These are phyloP conservation scores for Escallonia herrerae DNA, from an alignment of 129 eudicot species.

Conservation along the genomic window DNA sequence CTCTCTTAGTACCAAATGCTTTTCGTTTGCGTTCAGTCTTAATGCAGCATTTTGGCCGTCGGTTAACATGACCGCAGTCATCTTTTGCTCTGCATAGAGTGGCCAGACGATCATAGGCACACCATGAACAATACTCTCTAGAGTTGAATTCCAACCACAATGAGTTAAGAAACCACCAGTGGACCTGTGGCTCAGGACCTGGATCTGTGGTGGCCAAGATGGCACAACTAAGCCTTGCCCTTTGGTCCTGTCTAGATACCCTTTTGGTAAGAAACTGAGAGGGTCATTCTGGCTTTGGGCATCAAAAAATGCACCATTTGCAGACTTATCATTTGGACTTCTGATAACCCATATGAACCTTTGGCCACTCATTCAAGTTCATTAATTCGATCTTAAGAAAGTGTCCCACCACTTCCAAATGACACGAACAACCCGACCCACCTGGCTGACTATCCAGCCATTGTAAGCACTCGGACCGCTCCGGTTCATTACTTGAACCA, in stretches of 20 bases:
- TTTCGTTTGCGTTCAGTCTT: constrained; percentile 15
- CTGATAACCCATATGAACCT: constrained; percentile 39
- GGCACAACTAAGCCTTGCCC: constrained; percentile 24
- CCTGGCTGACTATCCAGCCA: constrained; percentile 46
- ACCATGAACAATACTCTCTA: constrained; percentile 42
- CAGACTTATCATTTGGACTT: constrained; percentile 25
- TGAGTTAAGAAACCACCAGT: constrained; percentile 41
- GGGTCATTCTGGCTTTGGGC: constrained; percentile 22
- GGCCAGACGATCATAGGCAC: constrained; percentile 50
- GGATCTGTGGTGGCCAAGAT: constrained; percentile 37
- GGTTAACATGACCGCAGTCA: constrained; percentile 30
- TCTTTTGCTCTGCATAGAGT: constrained; percentile 41
- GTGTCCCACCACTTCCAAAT: constrained; percentile 62
- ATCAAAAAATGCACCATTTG: constrained; percentile 32
- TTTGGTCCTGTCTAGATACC: constrained; percentile 22
- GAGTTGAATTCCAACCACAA: constrained; percentile 43
- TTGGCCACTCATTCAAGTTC: constrained; percentile 40
- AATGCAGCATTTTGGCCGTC: constrained; percentile 27
- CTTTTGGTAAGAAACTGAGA: constrained; percentile 31
- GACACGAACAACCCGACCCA: constrained; percentile 40
- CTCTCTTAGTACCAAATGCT: constrained; percentile 11
- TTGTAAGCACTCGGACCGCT: constrained; percentile 22
- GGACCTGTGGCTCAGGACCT: constrained; percentile 29
- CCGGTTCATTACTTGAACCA: constrained; percentile 13
- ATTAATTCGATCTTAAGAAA: constrained; percentile 23